A percentile compares a stretch with the other conserved stretches of the same genome.
phyloP scores from a whole-genome alignment of 2,329 filamentous ascomycete species.

The Aspergillus costaricaensis region DNA sequence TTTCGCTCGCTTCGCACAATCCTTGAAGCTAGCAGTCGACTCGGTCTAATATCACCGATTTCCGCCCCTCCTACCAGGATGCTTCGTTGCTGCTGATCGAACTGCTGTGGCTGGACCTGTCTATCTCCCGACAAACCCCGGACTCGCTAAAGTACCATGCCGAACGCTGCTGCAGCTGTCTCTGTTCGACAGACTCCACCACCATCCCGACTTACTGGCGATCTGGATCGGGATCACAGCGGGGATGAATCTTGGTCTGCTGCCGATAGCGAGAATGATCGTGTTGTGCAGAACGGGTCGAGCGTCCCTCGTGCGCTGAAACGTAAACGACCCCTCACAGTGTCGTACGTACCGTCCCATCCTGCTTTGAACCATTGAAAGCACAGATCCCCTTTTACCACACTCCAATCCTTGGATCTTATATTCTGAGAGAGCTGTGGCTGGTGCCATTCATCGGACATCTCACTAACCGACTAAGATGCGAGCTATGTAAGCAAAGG shows the following conservation, averaged over 20 bases:
- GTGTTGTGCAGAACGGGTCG: conserved; percentile 30
- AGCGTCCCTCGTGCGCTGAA: conserved; percentile 32
- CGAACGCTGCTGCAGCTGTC: conserved; percentile 31
- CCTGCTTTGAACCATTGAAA: neutral
- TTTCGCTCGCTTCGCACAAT: neutral
- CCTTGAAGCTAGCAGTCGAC: neutral
- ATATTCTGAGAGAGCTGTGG: neutral
- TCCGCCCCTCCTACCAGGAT: conserved; percentile 10
- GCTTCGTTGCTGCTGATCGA: conserved; percentile 12
- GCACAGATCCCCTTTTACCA: neutral
- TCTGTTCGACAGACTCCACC: conserved; percentile 26
- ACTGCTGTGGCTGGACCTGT: conserved; percentile 17
- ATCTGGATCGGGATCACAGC: conserved; percentile 34
- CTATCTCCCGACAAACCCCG: conserved; percentile 22
- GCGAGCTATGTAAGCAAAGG: conserved; percentile 48
- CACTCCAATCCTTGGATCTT: neutral
- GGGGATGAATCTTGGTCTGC: conserved; percentile 38
- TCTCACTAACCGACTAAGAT: conserved; percentile 35
- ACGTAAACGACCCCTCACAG: conserved; percentile 41
- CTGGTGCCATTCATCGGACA: too few relatives aligned
- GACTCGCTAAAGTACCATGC: conserved; percentile 39
- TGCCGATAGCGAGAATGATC: conserved; percentile 39
- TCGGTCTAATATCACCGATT: conserved; percentile 6
- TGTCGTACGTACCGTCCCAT: conserved; percentile 36
- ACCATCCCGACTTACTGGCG: conserved; percentile 23